phyloP scores from a whole-genome alignment of 176 grass and related monocot species.

The Luzula sylvatica region DNA sequence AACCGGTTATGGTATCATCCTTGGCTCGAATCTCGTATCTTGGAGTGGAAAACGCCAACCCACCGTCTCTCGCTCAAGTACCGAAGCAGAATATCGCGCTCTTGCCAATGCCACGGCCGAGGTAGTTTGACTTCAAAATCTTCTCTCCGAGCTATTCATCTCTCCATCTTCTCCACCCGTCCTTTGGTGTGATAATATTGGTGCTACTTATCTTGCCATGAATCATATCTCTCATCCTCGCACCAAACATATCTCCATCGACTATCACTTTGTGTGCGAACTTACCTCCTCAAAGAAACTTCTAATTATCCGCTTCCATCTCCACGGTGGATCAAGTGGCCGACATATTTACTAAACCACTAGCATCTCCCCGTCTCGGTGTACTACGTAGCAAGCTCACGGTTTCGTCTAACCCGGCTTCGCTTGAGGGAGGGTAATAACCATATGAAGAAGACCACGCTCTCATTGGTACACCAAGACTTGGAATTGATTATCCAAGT shows the following conservation, averaged over 20 bases:
- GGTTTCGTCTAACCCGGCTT: too few relatives aligned
- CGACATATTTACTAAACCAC: too few relatives aligned
- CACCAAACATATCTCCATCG: not conserved
- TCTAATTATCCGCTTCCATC: too few relatives aligned
- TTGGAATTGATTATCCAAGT: too few relatives aligned
- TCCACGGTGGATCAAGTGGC: too few relatives aligned
- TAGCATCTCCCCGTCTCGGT: too few relatives aligned
- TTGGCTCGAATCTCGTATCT: not conserved
- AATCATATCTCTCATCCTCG: not conserved
- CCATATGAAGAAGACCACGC: too few relatives aligned
- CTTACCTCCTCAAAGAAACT: too few relatives aligned
- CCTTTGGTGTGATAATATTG: not conserved
- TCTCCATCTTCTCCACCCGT: not conserved
- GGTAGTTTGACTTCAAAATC: not conserved
- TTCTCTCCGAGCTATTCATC: not conserved
- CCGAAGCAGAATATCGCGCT: not conserved
- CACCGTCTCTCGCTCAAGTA: not conserved
- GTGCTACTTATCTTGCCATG: not conserved
- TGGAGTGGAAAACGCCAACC: not conserved
- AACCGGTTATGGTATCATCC: not conserved
- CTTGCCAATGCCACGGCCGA: not conserved
- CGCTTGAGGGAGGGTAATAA: too few relatives aligned
- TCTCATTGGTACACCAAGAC: too few relatives aligned
- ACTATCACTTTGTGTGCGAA: not conserved
- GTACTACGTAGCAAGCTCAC: too few relatives aligned